Percentiles rank a stretch among this genome's conserved stretches.
Conservation (phyloP, 768 basidiomycete species). For the Crepidotus variabilis region DNA sequence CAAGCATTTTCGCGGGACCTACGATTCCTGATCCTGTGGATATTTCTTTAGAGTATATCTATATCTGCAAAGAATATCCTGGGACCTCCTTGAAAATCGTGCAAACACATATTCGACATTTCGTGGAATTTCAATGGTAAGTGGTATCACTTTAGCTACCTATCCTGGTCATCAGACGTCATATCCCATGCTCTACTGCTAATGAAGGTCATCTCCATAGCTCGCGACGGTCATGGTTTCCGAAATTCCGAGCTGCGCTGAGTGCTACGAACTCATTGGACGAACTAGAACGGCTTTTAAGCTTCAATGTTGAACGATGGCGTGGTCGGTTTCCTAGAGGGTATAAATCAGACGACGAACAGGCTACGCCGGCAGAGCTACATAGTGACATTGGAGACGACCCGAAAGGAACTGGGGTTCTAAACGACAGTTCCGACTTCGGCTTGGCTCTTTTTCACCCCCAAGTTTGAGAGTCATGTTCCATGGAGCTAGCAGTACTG, state of each 20-base stretch:
- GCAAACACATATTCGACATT: conserved; percentile 64
- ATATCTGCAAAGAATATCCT: conserved; percentile 50
- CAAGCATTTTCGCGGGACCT: conserved; percentile 53
- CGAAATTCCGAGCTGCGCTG: conserved; percentile 48
- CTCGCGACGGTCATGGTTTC: conserved; percentile 49
- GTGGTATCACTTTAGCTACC: conserved; percentile 14
- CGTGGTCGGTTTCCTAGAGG: conserved; percentile 33
- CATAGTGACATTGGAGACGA: conserved; percentile 3
- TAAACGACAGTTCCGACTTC: conserved; percentile 7
- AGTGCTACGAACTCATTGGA: conserved; percentile 37
- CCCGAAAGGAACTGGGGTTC: background rate
- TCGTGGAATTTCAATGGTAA: conserved; percentile 68
- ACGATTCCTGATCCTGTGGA: conserved; percentile 57
- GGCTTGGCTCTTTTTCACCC: background rate
- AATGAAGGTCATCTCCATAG: conserved; percentile 14
- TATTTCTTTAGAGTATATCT: conserved; percentile 69
- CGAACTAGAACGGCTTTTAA: conserved; percentile 43
- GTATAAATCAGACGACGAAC: conserved; percentile 11
- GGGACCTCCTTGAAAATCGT: conserved; percentile 46
- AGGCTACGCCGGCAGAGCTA: conserved; percentile 13
- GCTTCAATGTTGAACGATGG: conserved; percentile 44
- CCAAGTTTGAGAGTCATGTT: background rate
- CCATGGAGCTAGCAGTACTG: background rate
- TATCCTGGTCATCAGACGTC: conserved; percentile 1
- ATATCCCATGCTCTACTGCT: conserved; percentile 3